A percentile compares a stretch with the other conserved stretches of the same genome.
Evolutionary conservation across 352 stramenopile genomes (phyloP).

Genomic region (Pythium myriotylum): DNA sequence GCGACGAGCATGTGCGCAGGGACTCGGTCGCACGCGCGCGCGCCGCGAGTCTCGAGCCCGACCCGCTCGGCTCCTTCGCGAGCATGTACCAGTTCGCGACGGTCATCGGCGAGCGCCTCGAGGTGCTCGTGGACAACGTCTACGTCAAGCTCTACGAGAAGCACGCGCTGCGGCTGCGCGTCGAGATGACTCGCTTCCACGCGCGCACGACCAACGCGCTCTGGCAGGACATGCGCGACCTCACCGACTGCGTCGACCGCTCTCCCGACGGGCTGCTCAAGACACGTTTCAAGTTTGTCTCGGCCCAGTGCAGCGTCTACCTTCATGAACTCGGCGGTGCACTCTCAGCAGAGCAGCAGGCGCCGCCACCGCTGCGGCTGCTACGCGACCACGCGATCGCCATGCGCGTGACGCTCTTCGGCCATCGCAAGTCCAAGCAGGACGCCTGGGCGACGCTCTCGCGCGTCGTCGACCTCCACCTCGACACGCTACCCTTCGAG

Average conservation of each 20-base stretch:
- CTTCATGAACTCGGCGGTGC: conserved; percentile 28
- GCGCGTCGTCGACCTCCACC: conserved; percentile 58
- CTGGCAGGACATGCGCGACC: conserved; percentile 69
- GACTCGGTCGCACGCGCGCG: conserved; percentile 35
- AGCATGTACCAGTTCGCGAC: conserved; percentile 60
- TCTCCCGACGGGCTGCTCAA: conserved; percentile 64
- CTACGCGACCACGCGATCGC: conserved; percentile 49
- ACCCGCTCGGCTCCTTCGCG: conserved; percentile 64
- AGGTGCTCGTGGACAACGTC: conserved; percentile 54
- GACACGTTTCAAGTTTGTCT: conserved; percentile 69
- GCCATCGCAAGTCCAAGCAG: conserved; percentile 39
- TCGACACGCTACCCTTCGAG: conserved; percentile 50
- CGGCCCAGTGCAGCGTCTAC: conserved; percentile 47
- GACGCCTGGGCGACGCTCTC: conserved; percentile 56
- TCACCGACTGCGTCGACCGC: conserved; percentile 54
- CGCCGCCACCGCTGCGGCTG: conserved; percentile 26
- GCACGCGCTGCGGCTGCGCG: conserved; percentile 35
- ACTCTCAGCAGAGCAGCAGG: not conserved
- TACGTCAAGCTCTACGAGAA: conserved; percentile 53
- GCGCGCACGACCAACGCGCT: conserved; percentile 63
- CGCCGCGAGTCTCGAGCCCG: conserved; percentile 47
- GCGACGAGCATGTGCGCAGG: conserved; percentile 42
- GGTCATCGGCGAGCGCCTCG: conserved; percentile 53
- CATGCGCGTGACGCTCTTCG: conserved; percentile 60
- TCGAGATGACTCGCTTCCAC: conserved; percentile 46